Percentiles rank a stretch among this genome's conserved stretches.
These are phyloP conservation scores for Gossypium ekmanianum DNA, from an alignment of 345 rosid genomes.

Conservation along the genomic window DNA sequence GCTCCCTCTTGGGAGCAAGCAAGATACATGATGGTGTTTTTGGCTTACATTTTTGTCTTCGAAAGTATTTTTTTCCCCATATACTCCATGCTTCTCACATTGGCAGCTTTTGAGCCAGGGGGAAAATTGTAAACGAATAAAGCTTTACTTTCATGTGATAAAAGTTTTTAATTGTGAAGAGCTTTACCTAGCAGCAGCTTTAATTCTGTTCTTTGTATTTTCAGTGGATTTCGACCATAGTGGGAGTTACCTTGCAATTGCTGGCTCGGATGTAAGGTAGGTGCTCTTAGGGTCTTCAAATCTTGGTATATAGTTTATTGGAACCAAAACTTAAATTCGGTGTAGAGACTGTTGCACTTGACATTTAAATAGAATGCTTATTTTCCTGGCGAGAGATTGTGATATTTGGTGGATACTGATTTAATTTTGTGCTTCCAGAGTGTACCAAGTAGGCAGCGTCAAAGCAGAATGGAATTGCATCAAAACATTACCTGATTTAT, in stretches of 20 bases:
- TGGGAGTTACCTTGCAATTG: conserved; percentile 79
- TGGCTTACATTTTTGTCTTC: background rate
- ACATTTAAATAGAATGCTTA: background rate
- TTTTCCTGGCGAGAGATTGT: background rate
- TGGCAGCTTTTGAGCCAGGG: background rate
- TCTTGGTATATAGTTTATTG: background rate
- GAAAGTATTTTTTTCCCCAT: background rate
- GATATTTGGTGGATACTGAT: background rate
- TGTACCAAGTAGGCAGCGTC: conserved; percentile 81
- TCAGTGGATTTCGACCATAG: conserved; percentile 93
- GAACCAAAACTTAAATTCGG: background rate
- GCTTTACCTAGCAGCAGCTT: background rate
- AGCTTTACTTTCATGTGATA: background rate
- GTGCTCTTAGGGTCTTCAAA: background rate
- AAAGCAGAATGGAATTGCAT: conserved; percentile 89
- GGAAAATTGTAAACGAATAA: too few species aligned
- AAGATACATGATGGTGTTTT: background rate
- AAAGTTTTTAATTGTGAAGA: background rate
- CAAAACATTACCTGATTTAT: conserved; percentile 90
- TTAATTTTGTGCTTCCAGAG: conserved; percentile 35
- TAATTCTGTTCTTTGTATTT: background rate
- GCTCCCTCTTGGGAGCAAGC: background rate
- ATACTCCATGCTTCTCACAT: too few species aligned
- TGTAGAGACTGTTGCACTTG: background rate
- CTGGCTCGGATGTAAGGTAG: conserved; percentile 85